Conservation (phyloP, 2,329 filamentous ascomycete species). For the Hymenoscyphus repandus region DNA sequence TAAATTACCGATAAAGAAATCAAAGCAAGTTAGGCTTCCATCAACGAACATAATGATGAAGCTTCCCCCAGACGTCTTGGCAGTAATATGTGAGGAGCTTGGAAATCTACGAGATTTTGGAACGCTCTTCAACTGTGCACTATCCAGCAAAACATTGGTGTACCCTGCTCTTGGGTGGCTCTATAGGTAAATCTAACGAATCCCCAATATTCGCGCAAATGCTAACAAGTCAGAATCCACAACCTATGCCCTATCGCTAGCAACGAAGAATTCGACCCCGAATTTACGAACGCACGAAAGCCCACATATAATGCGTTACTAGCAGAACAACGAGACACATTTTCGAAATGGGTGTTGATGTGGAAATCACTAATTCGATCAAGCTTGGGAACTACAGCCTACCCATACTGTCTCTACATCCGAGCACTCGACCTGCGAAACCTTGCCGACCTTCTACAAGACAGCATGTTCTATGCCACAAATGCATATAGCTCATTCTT, state of each 20-base stretch:
- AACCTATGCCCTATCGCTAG: constrained; percentile 38
- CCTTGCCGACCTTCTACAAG: constrained; percentile 52
- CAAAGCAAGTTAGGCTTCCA: neutral
- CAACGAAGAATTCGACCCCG: constrained; percentile 38
- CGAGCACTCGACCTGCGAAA: constrained; percentile 58
- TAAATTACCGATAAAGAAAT: too few relatives aligned
- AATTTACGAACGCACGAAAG: constrained; percentile 14
- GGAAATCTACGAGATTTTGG: constrained; percentile 50
- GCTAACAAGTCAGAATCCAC: constrained; percentile 38
- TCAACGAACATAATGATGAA: constrained; percentile 39
- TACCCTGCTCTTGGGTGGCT: constrained; percentile 54
- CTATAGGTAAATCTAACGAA: constrained; percentile 48
- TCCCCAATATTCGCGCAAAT: neutral
- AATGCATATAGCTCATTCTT: constrained; percentile 36
- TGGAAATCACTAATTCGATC: constrained; percentile 68
- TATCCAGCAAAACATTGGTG: constrained; percentile 50
- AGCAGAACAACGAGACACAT: constrained; percentile 14
- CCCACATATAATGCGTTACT: constrained; percentile 16
- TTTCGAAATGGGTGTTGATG: constrained; percentile 52
- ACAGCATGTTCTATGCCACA: constrained; percentile 35
- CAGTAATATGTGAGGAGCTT: constrained; percentile 56
- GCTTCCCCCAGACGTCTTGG: constrained; percentile 46
- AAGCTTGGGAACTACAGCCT: constrained; percentile 54
- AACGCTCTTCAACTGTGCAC: constrained; percentile 55
- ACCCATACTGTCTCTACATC: constrained; percentile 66